Evolutionary conservation across 164 flowering plant species (phyloP).

Genomic region (Liquidambar formosana): DNA sequence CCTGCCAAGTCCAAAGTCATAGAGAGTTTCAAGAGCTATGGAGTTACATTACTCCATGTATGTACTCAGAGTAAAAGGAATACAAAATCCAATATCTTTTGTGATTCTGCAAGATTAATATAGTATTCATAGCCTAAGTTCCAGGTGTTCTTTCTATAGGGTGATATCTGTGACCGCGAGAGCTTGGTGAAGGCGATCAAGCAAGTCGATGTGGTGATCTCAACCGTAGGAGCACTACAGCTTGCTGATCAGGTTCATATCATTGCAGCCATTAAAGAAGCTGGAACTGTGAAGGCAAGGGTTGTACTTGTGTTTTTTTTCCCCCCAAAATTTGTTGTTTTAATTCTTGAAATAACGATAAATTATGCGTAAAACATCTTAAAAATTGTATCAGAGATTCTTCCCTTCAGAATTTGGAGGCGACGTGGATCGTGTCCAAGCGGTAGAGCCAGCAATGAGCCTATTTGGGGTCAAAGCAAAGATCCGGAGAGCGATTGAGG

Average conservation of each 20-base stretch:
- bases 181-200: slow-evolving; percentile 41
- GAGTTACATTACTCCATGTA: slow-evolving; percentile 28
- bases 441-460: slow-evolving; percentile 21
- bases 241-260: slow-evolving; percentile 29
- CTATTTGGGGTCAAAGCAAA: slow-evolving; percentile 1
- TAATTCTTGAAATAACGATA: too few species aligned
- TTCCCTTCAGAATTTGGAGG: slow-evolving; percentile 28
- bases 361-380: too few species aligned
- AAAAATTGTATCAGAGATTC: slow-evolving; percentile 19
- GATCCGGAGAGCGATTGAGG: slow-evolving; percentile 20
- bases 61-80: slow-evolving; percentile 6
- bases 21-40: slow-evolving; percentile 29
- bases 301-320: too few species aligned
- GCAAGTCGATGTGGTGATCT: slow-evolving; percentile 45
- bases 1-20: slow-evolving; percentile 28
- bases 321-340: too few species aligned
- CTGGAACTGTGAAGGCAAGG: slow-evolving; percentile 40
- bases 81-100: too few species aligned
- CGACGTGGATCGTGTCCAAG: slow-evolving; percentile 21
- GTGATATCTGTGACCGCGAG: slow-evolving; percentile 37
- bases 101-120: neutral
- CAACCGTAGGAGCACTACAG: slow-evolving; percentile 19
- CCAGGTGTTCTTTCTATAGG: slow-evolving; percentile 19
- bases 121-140: neutral
- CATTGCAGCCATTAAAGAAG: slow-evolving; percentile 40